Conservation (phyloP, 2,329 filamentous ascomycete species). For the Alternaria postmessia region DNA sequence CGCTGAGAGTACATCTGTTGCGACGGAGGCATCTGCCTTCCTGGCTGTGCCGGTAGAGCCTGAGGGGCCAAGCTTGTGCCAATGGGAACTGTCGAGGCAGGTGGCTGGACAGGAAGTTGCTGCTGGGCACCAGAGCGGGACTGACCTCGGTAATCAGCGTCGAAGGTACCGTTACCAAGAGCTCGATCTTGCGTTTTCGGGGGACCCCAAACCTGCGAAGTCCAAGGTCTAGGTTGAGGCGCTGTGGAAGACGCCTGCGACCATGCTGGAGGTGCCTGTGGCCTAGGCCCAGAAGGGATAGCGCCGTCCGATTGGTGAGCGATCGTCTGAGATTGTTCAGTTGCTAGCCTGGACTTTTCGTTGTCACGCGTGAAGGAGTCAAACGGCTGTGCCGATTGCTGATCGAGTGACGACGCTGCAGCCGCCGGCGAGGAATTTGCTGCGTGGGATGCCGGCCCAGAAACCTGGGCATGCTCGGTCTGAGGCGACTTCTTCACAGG, state of each 20-base stretch:
- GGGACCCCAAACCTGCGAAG: conserved; percentile 75
- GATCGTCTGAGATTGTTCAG: conserved; percentile 25
- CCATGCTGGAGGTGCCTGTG: conserved; percentile 41
- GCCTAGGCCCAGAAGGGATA: conserved; percentile 29
- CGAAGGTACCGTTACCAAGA: conserved; percentile 81
- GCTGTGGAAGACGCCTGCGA: conserved; percentile 37
- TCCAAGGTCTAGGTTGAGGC: conserved; percentile 40
- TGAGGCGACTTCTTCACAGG: conserved; percentile 52
- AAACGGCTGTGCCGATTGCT: conserved; percentile 27
- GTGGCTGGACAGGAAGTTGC: conserved; percentile 38
- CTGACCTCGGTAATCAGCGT: conserved; percentile 64
- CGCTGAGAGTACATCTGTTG: conserved; percentile 34
- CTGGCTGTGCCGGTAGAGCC: conserved; percentile 23
- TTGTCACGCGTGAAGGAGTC: conserved; percentile 33
- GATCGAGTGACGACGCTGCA: conserved; percentile 26
- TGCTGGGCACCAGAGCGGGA: conserved; percentile 47
- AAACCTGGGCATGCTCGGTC: conserved; percentile 22
- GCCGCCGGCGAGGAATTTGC: conserved; percentile 33
- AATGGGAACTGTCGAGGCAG: conserved; percentile 35
- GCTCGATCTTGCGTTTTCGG: conserved; percentile 71
- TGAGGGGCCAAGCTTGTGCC: conserved; percentile 31
- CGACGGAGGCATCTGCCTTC: conserved; percentile 26
- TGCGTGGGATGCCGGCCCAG: conserved; percentile 25
- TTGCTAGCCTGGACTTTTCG: conserved; percentile 23
- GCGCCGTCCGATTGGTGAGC: conserved; percentile 30